Conservation (phyloP, 306 rosid genomes). For the Malus sylvestris region DNA sequence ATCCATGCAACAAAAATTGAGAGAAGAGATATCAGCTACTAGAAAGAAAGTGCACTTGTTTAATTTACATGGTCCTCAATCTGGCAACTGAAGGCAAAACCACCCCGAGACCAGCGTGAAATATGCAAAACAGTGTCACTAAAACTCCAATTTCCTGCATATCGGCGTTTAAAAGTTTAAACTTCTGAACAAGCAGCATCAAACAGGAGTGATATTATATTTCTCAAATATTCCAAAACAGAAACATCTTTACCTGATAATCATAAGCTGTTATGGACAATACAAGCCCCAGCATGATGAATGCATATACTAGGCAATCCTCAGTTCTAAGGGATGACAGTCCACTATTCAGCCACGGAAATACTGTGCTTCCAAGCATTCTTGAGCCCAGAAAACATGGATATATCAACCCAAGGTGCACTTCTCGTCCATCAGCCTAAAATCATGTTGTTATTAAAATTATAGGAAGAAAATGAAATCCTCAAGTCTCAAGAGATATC, state of each 20-base stretch:
- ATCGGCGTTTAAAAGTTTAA: slow-evolving; percentile 14
- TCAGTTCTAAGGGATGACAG: slow-evolving; percentile 63
- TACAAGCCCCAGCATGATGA: slow-evolving; percentile 48
- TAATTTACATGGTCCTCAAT: slow-evolving; percentile 83
- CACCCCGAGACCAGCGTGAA: slow-evolving; percentile 69
- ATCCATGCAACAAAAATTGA: background rate
- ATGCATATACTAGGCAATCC: slow-evolving; percentile 63
- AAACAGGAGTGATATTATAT: slow-evolving; percentile 6
- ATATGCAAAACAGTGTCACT: slow-evolving; percentile 62
- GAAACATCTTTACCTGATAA: slow-evolving; percentile 62
- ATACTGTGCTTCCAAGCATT: slow-evolving; percentile 86
- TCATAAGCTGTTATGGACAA: slow-evolving; percentile 68
- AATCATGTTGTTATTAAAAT: slow-evolving; percentile 17
- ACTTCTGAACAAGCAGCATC: slow-evolving; percentile 6
- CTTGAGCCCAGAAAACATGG: slow-evolving; percentile 76
- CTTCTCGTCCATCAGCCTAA: slow-evolving; percentile 97
- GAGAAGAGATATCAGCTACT: background rate
- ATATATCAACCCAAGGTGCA: slow-evolving; percentile 74
- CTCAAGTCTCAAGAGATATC: background rate
- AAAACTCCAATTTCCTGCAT: slow-evolving; percentile 82
- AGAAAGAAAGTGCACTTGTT: background rate
- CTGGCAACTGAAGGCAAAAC: slow-evolving; percentile 83
- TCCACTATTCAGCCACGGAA: slow-evolving; percentile 80
- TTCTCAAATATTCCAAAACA: slow-evolving; percentile 4
- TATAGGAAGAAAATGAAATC: background rate